Percentiles rank a stretch among this genome's conserved stretches.
Evolutionary conservation across 2,329 filamentous ascomycete genomes (phyloP).

Genomic region (Aspergillus amoenus): DNA sequence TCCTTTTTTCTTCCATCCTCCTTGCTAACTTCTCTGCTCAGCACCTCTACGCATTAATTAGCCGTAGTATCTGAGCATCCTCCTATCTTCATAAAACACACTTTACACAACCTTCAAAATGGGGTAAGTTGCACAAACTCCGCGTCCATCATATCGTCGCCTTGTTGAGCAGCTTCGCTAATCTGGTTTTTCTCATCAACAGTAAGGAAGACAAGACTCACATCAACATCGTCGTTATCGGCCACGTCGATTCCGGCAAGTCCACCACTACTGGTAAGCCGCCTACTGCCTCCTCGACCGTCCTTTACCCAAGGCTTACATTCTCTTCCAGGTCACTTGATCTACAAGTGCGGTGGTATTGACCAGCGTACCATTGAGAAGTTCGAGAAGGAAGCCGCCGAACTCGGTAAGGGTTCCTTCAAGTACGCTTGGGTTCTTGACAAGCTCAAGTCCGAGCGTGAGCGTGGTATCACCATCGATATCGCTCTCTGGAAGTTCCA

Average conservation of each 20-base stretch:
- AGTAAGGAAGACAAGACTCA: constrained; percentile 96
- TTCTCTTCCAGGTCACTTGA: constrained; percentile 73
- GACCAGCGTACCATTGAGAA: constrained; percentile 99
- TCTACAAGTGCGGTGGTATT: constrained; percentile 99
- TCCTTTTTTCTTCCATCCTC: constrained; percentile 21
- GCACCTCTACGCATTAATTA: constrained; percentile 50
- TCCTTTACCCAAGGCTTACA: constrained; percentile 7
- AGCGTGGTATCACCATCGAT: constrained; percentile 99
- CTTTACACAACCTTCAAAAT: constrained; percentile 52
- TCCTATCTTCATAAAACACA: constrained; percentile 45
- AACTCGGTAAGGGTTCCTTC: constrained; percentile 99
- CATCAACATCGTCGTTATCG: constrained; percentile 98
- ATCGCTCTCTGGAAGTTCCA: constrained; percentile 99
- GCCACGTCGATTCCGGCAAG: constrained; percentile 99
- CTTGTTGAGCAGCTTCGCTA: constrained; percentile 2
- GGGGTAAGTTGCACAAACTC: constrained; percentile 53
- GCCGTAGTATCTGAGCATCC: constrained; percentile 54
- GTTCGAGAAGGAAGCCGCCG: constrained; percentile 99
- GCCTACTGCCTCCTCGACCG: neutral
- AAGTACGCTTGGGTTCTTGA: constrained; percentile 99
- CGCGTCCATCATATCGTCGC: neutral
- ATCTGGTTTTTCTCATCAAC: constrained; percentile 21
- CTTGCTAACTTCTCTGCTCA: constrained; percentile 33
- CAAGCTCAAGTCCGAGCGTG: constrained; percentile 99
- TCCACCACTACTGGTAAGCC: constrained; percentile 88